phyloP scores from a whole-genome alignment of 441 rosid genomes.

The Codiaeum variegatum region DNA sequence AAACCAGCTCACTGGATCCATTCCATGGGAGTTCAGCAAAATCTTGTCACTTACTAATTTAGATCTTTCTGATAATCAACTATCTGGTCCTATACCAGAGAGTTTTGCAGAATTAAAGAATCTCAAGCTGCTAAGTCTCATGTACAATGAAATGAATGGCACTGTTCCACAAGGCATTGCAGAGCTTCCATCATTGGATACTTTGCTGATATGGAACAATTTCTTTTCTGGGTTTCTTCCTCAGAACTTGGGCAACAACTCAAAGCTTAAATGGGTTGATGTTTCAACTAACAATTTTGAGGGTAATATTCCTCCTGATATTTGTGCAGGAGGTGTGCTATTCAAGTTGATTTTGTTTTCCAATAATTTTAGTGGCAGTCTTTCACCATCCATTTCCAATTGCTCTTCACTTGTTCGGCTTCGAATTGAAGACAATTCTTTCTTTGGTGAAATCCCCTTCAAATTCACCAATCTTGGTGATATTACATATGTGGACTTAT shows the following conservation, averaged over 20 bases:
- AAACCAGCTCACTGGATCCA: conserved; percentile 57
- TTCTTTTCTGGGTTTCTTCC: conserved; percentile 82
- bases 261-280: conserved; percentile 80
- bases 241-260: conserved; percentile 57
- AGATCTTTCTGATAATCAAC: conserved; percentile 80
- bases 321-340: conserved; percentile 68
- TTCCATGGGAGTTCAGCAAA: conserved; percentile 67
- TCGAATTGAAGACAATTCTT: conserved; percentile 77
- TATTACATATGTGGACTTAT: conserved; percentile 69
- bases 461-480: conserved; percentile 55
- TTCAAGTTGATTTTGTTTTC: conserved; percentile 78
- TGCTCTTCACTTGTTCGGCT: conserved; percentile 83
- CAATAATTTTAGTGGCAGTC: conserved; percentile 57
- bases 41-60: conserved; percentile 54
- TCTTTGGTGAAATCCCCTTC: conserved; percentile 75
- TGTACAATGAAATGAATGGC: conserved; percentile 87
- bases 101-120: conserved; percentile 69
- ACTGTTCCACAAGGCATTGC: conserved; percentile 66
- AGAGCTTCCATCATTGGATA: conserved; percentile 74
- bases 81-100: conserved; percentile 77
- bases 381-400: conserved; percentile 58
- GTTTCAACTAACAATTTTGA: conserved; percentile 75
- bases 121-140: conserved; percentile 66
- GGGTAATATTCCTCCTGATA: conserved; percentile 67
- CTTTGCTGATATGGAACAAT: conserved; percentile 84